Evolutionary conservation across 2,329 filamentous ascomycete genomes (phyloP), one percentile per base, ranked within the genome.

Genomic region (Fusarium sp.): DNA sequence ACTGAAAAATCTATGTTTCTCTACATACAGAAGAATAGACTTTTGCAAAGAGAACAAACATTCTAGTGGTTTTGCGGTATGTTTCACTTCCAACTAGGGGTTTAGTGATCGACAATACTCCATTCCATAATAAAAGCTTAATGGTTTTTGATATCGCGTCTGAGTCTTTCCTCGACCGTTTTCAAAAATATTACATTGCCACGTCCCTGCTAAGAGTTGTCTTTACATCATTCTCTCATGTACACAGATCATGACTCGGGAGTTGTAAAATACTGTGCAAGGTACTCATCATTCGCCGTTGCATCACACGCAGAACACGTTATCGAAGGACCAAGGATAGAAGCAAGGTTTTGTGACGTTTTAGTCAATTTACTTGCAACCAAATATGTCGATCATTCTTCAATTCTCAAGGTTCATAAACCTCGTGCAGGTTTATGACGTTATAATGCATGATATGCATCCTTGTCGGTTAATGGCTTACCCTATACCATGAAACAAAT

Each of bases 401-500:
- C 23, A 25, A 45, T 25, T 52, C 49, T 42, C 64, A 68, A 45
- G 54, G 56, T 65, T 58, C 45, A 64, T 42, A 51, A 58, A 39
- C 56, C 27, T 29, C 25, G 39, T 55, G 54, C 46, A 49, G 58
- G 39, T 49, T 54, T 49, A 68, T 67, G 65, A 67, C 65, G 65
- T 66, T 57, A 60, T 69, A 42, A n/a, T 66, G 65, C 64, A 67
- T 68, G 35, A 58, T 31, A 39, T 31, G 46, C 27, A 65, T 42
- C 64, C 64, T 35, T 68, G 65, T 52, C 27, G 3, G 21, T 18
- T 23, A 11, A 17, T 3, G 25, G 8, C 29, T 25, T 35, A 35
- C 33, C 33, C 33, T 35, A 35, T 6, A 35, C 33, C 13, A 17
- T n/a, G 17, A 10, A 35, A 33, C 11, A 33, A 35, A 35, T n/a